phyloP scores from a whole-genome alignment of 768 basidiomycete genomes.

The Boletus sensibilis region DNA sequence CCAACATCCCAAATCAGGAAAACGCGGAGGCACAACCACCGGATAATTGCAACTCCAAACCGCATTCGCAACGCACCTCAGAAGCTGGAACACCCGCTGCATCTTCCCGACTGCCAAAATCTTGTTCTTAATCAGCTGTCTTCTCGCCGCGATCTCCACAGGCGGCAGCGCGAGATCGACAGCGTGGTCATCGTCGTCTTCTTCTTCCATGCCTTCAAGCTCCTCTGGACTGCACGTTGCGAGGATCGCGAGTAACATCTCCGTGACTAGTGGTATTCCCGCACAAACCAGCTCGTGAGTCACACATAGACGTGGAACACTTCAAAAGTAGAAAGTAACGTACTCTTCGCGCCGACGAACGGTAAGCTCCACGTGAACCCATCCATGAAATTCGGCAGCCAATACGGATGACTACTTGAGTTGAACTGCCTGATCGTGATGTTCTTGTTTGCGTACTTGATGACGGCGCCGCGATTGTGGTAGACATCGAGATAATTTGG shows the following conservation, averaged over 20 bases:
- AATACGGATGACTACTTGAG: conserved; percentile 80
- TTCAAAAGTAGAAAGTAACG: conserved; percentile 26
- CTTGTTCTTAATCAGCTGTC: conserved; percentile 88
- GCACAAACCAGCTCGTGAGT: neutral
- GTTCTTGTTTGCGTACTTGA: conserved; percentile 97
- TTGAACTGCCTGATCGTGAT: conserved; percentile 94
- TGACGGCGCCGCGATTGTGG: conserved; percentile 93
- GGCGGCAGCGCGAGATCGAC: conserved; percentile 35
- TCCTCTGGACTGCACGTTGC: conserved; percentile 94
- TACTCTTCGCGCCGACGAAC: conserved; percentile 97
- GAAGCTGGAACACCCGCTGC: conserved; percentile 85
- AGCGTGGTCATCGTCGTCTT: conserved; percentile 30
- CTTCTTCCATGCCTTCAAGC: conserved; percentile 65
- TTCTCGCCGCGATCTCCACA: conserved; percentile 49
- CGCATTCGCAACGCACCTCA: conserved; percentile 58
- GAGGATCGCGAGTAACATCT: conserved; percentile 95
- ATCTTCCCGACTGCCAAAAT: conserved; percentile 90
- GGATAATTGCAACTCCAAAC: neutral
- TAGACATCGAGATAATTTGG: conserved; percentile 98
- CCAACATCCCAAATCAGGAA: neutral
- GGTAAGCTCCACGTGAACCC: conserved; percentile 98
- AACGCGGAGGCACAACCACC: neutral
- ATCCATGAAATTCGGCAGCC: conserved; percentile 98
- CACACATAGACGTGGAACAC: neutral
- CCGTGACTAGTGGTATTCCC: conserved; percentile 63